phyloP scores from a whole-genome alignment of 352 stramenopile species.

The Phytophthora megakarya region DNA sequence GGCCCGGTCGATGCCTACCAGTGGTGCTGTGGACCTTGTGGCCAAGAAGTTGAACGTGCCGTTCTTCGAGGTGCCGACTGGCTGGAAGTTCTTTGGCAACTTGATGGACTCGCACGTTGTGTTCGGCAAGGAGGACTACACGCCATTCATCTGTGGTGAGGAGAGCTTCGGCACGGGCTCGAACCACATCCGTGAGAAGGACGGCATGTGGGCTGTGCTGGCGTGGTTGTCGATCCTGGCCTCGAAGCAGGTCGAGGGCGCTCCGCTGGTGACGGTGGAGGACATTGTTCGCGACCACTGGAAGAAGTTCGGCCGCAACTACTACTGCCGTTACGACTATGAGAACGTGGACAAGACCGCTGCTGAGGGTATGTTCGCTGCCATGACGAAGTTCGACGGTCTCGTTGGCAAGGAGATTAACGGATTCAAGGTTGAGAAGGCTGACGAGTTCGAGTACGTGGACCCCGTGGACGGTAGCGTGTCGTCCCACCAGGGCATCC shows the following conservation, averaged over 20 bases:
- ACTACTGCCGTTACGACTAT: constrained; percentile 99
- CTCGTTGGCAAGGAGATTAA: constrained; percentile 72
- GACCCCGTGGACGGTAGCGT: constrained; percentile 98
- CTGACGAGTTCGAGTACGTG: constrained; percentile 98
- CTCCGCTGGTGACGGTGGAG: constrained; percentile 94
- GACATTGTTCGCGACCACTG: constrained; percentile 97
- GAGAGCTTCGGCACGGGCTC: constrained; percentile 98
- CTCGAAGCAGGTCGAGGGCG: constrained; percentile 80
- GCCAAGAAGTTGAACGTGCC: constrained; percentile 94
- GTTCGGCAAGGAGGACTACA: constrained; percentile 97
- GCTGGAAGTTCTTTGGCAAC: constrained; percentile 99
- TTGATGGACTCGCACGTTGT: constrained; percentile 98
- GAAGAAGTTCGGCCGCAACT: constrained; percentile 97
- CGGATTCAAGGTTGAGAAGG: constrained; percentile 82
- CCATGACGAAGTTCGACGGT: constrained; percentile 73
- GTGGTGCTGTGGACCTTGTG: constrained; percentile 96
- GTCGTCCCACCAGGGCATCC: constrained; percentile 96
- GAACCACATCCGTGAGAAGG: constrained; percentile 99
- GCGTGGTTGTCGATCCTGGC: constrained; percentile 99
- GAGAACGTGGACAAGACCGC: constrained; percentile 95
- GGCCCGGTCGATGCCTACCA: constrained; percentile 98
- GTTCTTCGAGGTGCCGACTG: constrained; percentile 98
- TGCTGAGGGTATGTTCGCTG: constrained; percentile 76
- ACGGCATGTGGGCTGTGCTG: constrained; percentile 99
- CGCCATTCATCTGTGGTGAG: constrained; percentile 99